Evolutionary conservation across 179 eudicot genomes (phyloP), one percentile per base, ranked within the genome.

Genomic region (Beta corolliflora): DNA sequence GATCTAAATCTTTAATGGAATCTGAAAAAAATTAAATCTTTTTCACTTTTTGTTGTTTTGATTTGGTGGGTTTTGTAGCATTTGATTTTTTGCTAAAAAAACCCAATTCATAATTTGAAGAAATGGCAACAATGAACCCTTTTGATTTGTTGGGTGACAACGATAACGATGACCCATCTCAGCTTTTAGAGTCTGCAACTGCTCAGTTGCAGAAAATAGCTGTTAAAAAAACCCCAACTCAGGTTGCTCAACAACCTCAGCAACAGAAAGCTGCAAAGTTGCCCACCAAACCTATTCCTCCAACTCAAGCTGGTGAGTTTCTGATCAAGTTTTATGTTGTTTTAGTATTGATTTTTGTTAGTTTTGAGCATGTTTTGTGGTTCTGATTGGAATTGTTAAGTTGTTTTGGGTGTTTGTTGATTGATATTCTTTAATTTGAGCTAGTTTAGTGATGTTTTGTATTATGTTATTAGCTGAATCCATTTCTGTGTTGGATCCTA

Each of bases 101-200:
- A 46, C 63, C 60, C 59, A 79, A 78, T 46, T 81, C 71, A 50
- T 29, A 48, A 60, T 23, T 12, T 12, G 6, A 15, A 75, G 71
- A 81, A 86, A 92, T 93, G 97, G 86, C 94, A 4, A 87, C 91
- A 15, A 16, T 77, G 60, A 93, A 93, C 85, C 94, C 93, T 3
- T 93, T 93, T 82, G 97, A 90, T 87, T 83, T 92, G 75, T 88
- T 92, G 80, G 91, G 86, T 3, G 94, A 90, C 45, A 88, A 90
- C 67, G 97, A 93, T 76, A 85, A 89, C 82, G 97, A 91, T 81
- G 97, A 91, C 80, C 90, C 88, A 18, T 76, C 80, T 29, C 86
- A 83, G 86, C 82, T 93, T 9, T 46, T 91, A 19, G 92, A 91
- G 79, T 52, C 84, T 65, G 93, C 92, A 71, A 48, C 85, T 69